Conservation (phyloP, 176 grass and related monocot species). For the Oryza brachyantha region DNA sequence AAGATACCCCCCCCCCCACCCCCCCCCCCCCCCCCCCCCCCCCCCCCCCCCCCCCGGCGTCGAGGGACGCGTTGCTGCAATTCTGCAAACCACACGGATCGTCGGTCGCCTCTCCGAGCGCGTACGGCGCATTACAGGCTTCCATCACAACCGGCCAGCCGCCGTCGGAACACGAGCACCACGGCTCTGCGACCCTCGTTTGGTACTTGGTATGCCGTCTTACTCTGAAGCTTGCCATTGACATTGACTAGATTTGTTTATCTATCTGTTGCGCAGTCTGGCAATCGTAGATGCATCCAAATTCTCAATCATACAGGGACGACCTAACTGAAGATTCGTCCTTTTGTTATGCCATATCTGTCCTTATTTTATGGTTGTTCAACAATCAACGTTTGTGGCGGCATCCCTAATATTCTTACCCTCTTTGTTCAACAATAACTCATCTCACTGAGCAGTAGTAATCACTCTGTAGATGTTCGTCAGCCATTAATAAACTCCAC, state of each 20-base stretch:
- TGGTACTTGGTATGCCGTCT: slow-evolving; percentile 18
- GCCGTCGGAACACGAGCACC: neutral
- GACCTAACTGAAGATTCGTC: neutral
- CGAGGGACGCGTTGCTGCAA: too few relatives aligned
- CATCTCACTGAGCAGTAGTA: neutral
- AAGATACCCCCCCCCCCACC: too few relatives aligned
- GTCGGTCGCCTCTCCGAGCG: neutral
- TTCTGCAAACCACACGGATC: neutral
- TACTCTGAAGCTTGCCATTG: neutral
- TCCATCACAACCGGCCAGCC: neutral
- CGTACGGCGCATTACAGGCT: neutral
- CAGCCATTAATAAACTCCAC: neutral
- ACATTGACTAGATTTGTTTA: slow-evolving; percentile 16
- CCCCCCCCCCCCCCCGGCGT: too few relatives aligned
- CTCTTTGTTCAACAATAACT: neutral
- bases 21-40: too few relatives aligned
- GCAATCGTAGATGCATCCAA: slow-evolving; percentile 24
- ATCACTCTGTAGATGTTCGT: slow-evolving; percentile 5
- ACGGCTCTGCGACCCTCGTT: neutral
- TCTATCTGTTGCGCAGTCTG: neutral
- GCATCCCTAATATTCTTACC: neutral
- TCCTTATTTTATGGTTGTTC: slow-evolving; percentile 36
- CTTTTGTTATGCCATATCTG: slow-evolving; percentile 1
- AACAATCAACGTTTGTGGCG: slow-evolving; percentile 25
- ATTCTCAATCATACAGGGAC: neutral